Evolutionary conservation across 495 filamentous ascomycete genomes (phyloP).

Genomic region (Opeltia flavorubescens): DNA sequence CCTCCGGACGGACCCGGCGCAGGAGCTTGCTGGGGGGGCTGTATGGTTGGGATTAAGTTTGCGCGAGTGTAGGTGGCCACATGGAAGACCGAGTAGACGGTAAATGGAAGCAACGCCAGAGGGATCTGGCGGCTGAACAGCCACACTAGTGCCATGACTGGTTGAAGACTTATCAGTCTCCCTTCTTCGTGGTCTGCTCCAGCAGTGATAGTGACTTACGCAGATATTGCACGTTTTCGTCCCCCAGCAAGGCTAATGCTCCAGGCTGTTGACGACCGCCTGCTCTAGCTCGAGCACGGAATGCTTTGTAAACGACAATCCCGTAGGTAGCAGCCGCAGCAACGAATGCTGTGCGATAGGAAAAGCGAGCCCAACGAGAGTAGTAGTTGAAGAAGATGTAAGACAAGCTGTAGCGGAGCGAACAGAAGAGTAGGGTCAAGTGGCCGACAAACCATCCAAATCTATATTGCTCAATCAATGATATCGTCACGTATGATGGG

Average conservation of each 20-base stretch:
- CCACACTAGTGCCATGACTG: constrained; percentile 93
- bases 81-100: constrained; percentile 96
- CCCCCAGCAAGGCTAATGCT: constrained; percentile 48
- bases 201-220: constrained; percentile 40
- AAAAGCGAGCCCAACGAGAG: constrained; percentile 56
- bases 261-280: constrained; percentile 45
- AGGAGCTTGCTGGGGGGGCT: constrained; percentile 22
- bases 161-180: constrained; percentile 5
- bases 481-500: constrained; percentile 27
- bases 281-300: constrained; percentile 61
- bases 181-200: neutral
- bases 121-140: constrained; percentile 80
- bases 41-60: constrained; percentile 38
- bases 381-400: constrained; percentile 74
- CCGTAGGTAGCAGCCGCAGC: constrained; percentile 86
- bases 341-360: constrained; percentile 80
- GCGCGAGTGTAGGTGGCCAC: constrained; percentile 60
- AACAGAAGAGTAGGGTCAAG: constrained; percentile 66
- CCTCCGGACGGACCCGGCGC: constrained; percentile 37
- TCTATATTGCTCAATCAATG: constrained; percentile 21
- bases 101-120: constrained; percentile 83
- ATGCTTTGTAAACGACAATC: constrained; percentile 98
- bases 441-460: constrained; percentile 91
- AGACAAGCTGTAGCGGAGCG: constrained; percentile 66
- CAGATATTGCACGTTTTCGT: constrained; percentile 97